These are phyloP conservation scores for Cladophialophora yegresii DNA, from an alignment of 2,329 filamentous ascomycete genomes.

Conservation along the genomic window DNA sequence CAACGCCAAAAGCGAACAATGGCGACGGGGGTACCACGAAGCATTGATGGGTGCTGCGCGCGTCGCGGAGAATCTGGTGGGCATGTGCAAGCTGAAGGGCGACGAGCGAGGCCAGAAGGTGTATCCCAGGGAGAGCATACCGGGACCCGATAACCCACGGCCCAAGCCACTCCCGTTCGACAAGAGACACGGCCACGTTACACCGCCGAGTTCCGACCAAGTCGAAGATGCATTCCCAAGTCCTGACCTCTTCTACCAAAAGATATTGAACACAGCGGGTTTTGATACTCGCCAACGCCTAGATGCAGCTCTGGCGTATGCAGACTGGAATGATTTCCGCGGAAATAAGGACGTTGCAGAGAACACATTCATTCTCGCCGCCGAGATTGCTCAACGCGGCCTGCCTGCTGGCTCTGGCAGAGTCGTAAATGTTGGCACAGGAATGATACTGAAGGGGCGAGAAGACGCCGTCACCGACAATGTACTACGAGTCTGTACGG, in stretches of 20 bases:
- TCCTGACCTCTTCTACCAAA: slow-evolving; percentile 77
- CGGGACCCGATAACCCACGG: slow-evolving; percentile 79
- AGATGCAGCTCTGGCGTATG: slow-evolving; percentile 79
- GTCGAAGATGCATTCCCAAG: slow-evolving; percentile 68
- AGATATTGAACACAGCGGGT: slow-evolving; percentile 76
- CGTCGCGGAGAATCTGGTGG: slow-evolving; percentile 78
- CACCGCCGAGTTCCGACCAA: slow-evolving; percentile 72
- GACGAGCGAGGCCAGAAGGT: slow-evolving; percentile 47
- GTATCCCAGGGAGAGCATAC: slow-evolving; percentile 71
- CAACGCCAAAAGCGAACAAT: slow-evolving; percentile 73
- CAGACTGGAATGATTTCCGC: slow-evolving; percentile 82
- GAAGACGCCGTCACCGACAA: slow-evolving; percentile 66
- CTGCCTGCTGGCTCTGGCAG: slow-evolving; percentile 41
- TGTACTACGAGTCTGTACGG: slow-evolving; percentile 72
- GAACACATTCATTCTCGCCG: slow-evolving; percentile 72
- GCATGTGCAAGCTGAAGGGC: slow-evolving; percentile 66
- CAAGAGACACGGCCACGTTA: slow-evolving; percentile 43
- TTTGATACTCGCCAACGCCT: slow-evolving; percentile 77
- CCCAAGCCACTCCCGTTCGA: slow-evolving; percentile 71
- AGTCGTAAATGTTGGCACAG: slow-evolving; percentile 64
- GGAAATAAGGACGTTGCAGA: slow-evolving; percentile 64
- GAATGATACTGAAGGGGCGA: slow-evolving; percentile 63
- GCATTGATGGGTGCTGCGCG: slow-evolving; percentile 74
- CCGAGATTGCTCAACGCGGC: slow-evolving; percentile 70
- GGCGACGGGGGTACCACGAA: slow-evolving; percentile 84